phyloP scores from a whole-genome alignment of 345 rosid genomes.

The Salix dunnii region DNA sequence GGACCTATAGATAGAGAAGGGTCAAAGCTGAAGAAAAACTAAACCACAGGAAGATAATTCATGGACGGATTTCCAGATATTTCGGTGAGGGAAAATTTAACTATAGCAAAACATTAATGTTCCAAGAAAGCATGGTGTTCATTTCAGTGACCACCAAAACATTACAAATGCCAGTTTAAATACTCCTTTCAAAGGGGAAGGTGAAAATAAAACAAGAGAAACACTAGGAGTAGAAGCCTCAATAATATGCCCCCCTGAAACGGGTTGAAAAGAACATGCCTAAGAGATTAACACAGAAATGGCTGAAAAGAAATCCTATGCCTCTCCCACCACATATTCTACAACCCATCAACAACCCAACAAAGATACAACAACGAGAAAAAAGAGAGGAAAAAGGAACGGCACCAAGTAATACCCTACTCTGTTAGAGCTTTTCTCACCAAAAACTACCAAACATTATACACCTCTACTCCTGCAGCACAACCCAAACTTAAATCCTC shows the following conservation, averaged over 20 bases:
- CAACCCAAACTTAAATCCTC: slow-evolving; percentile 30
- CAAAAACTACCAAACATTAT: slow-evolving; percentile 33
- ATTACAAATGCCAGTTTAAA: slow-evolving; percentile 25
- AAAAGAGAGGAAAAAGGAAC: neutral
- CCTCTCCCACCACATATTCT: slow-evolving; percentile 33
- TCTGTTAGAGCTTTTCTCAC: slow-evolving; percentile 21
- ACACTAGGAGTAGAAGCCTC: slow-evolving; percentile 14
- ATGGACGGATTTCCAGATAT: neutral
- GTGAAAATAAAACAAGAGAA: slow-evolving; percentile 3
- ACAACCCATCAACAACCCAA: slow-evolving; percentile 32
- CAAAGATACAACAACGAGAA: slow-evolving; percentile 4
- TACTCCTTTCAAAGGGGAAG: slow-evolving; percentile 16
- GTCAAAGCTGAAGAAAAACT: neutral
- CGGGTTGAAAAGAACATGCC: slow-evolving; percentile 39
- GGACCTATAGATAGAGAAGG: neutral
- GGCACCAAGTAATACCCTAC: slow-evolving; percentile 28
- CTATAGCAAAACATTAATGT: neutral
- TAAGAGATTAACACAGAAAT: slow-evolving; percentile 13
- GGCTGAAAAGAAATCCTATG: slow-evolving; percentile 13
- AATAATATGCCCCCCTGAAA: slow-evolving; percentile 17
- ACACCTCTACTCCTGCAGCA: slow-evolving; percentile 27
- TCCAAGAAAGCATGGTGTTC: neutral
- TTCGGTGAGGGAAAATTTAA: neutral
- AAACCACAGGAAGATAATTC: neutral
- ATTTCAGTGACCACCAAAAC: slow-evolving; percentile 19